phyloP scores from a whole-genome alignment of 2,329 filamentous ascomycete species.

The Fusarium staphyleae region DNA sequence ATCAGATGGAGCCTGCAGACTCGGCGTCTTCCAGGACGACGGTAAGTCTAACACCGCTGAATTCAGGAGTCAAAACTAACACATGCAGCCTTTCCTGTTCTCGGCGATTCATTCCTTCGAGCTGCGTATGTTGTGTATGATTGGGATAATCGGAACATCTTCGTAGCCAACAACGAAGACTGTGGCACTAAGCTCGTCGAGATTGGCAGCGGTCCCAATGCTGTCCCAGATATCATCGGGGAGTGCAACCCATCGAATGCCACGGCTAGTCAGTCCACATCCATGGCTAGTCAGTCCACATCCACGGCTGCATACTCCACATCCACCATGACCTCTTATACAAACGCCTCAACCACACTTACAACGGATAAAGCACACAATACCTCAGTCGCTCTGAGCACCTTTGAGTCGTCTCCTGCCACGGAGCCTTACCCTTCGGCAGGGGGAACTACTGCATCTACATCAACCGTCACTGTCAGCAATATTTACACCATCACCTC shows the following conservation, averaged over 20 bases:
- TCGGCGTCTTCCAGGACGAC: slow-evolving; percentile 54
- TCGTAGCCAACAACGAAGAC: slow-evolving; percentile 46
- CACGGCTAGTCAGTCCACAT: not conserved
- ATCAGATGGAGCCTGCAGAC: slow-evolving; percentile 43
- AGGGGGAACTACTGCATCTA: slow-evolving; percentile 1
- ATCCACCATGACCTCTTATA: not conserved
- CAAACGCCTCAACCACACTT: not conserved
- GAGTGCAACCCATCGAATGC: slow-evolving; percentile 32
- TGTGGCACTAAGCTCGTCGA: slow-evolving; percentile 47
- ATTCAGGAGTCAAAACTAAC: not conserved
- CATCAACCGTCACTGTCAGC: slow-evolving; percentile 32
- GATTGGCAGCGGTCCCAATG: slow-evolving; percentile 49
- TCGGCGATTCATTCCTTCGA: slow-evolving; percentile 54
- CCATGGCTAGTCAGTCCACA: not conserved
- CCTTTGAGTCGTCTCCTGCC: not conserved
- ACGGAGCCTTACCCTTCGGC: too few species aligned
- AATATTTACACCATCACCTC: slow-evolving; percentile 41
- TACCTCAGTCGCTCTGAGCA: not conserved
- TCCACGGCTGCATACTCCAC: not conserved
- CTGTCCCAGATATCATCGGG: slow-evolving; percentile 41
- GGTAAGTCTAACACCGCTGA: slow-evolving; percentile 15
- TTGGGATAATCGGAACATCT: slow-evolving; percentile 47
- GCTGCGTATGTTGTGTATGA: slow-evolving; percentile 53
- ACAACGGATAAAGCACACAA: not conserved
- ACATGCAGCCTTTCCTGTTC: slow-evolving; percentile 41